Base-by-base conservation (phyloP, 2,329 filamentous ascomycete genomes). In the Aspergillus nomiae region DNA sequence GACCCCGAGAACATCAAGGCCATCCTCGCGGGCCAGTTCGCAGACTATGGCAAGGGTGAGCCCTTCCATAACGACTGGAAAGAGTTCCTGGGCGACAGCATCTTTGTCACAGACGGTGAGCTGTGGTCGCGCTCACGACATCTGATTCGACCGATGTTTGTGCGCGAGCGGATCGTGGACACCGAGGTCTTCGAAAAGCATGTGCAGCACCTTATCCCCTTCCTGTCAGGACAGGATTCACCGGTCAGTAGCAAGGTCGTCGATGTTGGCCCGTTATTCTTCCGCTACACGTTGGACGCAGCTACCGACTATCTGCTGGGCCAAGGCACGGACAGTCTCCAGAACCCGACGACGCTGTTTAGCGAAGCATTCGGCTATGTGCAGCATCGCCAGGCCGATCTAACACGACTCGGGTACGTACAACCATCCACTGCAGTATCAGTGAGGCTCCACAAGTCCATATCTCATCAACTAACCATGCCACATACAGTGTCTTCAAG, bases 1-100 rank as follows among this genome's bases (percentile, higher is more conserved):
- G 92, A 97, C 69, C 90, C 91, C 0, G 92, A 96, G 72, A 97
- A 97, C 74, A 90, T 96, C 81, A 96, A 97, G 77, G 92, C 94
- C 7, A 85, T 97, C 26, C 83, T 97, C n/a, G 91, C 93, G 0
- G 90, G 90, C 1, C 92, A 97, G 73, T 97, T 97, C 73, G 79
- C 80, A 46, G 91, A 96, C 73, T 97, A 89, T 73, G 94, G 93
- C 66, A 97, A 97, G 78, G 93, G 93, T 10, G 70, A 77, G 58
- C 38, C 71, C 26, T 96, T 96, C 79, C 89, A 94, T 70, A 69
- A 77, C 10, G 89, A 93, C 58, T 96, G 90, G 90, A 83, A 86
- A 62, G 86, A 88, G 16, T 96, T 96, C 69, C 81, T 97, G 24
- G 93, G 93, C n/a, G 89, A 96, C 74, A 89, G 89, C 80, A 92